phyloP scores from a whole-genome alignment of 192 early-diverging fungal species.

The Cladochytrium replicatum region DNA sequence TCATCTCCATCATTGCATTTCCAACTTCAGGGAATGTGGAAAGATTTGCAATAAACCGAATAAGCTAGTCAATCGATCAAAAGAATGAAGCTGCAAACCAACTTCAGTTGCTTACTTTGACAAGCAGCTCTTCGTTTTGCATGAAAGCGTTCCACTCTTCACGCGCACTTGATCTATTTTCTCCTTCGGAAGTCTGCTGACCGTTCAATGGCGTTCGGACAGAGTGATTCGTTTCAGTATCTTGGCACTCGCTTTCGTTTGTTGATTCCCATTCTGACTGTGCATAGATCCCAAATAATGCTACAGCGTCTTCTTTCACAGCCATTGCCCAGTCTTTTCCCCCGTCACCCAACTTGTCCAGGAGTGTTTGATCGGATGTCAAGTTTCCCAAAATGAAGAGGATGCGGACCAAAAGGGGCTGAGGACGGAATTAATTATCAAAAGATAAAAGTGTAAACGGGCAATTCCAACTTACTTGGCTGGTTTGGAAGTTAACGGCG shows the following conservation, averaged over 20 bases:
- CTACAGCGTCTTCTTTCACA: slow-evolving; percentile 17
- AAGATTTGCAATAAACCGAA: slow-evolving; percentile 31
- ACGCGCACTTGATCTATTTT: too few relatives aligned
- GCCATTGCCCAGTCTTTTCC: background rate
- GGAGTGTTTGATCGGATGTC: slow-evolving; percentile 6
- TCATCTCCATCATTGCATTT: slow-evolving; percentile 21
- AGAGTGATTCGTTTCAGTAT: too few relatives aligned
- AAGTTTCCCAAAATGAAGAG: slow-evolving; percentile 34
- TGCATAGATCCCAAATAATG: slow-evolving; percentile 26
- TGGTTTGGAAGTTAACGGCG: slow-evolving; percentile 17
- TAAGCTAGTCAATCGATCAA: slow-evolving; percentile 11
- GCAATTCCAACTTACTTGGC: slow-evolving; percentile 18
- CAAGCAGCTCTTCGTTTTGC: slow-evolving; percentile 26
- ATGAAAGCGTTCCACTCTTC: background rate
- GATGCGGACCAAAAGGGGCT: slow-evolving; percentile 29
- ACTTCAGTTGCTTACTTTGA: slow-evolving; percentile 21
- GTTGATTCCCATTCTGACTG: too few relatives aligned
- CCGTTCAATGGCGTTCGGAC: too few relatives aligned
- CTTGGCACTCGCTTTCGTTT: too few relatives aligned
- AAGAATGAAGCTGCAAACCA: background rate
- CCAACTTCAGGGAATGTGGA: slow-evolving; percentile 19
- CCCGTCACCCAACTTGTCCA: background rate
- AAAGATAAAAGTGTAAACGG: background rate
- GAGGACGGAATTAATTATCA: slow-evolving; percentile 1
- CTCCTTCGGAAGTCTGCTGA: too few relatives aligned